These are phyloP conservation scores for Oidiodendron maius DNA, from an alignment of 495 filamentous ascomycete genomes.

Conservation along the genomic window DNA sequence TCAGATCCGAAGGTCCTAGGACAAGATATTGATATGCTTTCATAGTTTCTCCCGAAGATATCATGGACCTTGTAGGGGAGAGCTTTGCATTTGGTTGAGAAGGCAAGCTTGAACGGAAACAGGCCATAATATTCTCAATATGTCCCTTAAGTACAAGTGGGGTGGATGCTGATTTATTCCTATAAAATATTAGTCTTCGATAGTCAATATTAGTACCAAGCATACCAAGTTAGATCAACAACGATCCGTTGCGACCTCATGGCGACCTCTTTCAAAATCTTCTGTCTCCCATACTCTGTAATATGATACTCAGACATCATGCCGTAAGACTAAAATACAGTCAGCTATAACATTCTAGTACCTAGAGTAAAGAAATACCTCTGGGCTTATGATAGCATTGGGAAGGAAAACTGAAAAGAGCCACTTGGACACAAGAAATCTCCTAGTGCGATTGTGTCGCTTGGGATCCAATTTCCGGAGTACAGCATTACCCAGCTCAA, in stretches of 20 bases:
- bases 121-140: slow-evolving; percentile 68
- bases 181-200: slow-evolving; percentile 17
- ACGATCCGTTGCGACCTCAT: slow-evolving; percentile 71
- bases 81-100: slow-evolving; percentile 52
- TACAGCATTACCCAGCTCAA: slow-evolving; percentile 78
- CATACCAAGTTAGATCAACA: slow-evolving; percentile 48
- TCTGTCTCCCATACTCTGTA: slow-evolving; percentile 80
- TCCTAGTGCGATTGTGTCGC: slow-evolving; percentile 61
- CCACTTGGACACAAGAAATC: slow-evolving; percentile 84
- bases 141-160: slow-evolving; percentile 63
- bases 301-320: slow-evolving; percentile 90
- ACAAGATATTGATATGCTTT: slow-evolving; percentile 71
- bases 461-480: slow-evolving; percentile 69
- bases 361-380: slow-evolving; percentile 47
- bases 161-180: slow-evolving; percentile 55
- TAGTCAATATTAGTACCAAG: not conserved
- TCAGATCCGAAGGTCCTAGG: slow-evolving; percentile 63
- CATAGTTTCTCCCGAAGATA: slow-evolving; percentile 62
- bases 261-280: slow-evolving; percentile 79
- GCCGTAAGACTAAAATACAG: slow-evolving; percentile 57
- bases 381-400: slow-evolving; percentile 81
- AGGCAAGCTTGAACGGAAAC: slow-evolving; percentile 51
- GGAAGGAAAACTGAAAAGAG: slow-evolving; percentile 84
- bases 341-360: too few species aligned
- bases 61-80: slow-evolving; percentile 60